Percentiles rank a stretch among this genome's conserved stretches.
phyloP scores from a whole-genome alignment of 768 basidiomycete genomes.

The Phanerodontia chrysosporium region DNA sequence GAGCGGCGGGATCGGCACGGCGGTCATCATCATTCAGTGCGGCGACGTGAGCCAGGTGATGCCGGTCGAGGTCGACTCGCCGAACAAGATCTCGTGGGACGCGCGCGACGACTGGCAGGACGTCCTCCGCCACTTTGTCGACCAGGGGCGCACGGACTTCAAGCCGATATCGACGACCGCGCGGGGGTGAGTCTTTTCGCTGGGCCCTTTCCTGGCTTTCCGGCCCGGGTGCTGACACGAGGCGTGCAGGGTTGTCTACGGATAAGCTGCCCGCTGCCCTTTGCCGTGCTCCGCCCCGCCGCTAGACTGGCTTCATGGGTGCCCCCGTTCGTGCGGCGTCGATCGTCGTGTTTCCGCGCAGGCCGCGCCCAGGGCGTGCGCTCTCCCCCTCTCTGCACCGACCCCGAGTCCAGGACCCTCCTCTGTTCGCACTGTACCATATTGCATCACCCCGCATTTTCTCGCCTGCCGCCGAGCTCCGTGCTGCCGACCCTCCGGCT shows the following conservation, averaged over 20 bases:
- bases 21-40: constrained; percentile 74
- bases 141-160: constrained; percentile 71
- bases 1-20: constrained; percentile 70
- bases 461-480: too few species aligned
- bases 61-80: constrained; percentile 83
- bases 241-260: constrained; percentile 26
- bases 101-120: constrained; percentile 66
- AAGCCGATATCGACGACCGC: constrained; percentile 77
- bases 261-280: constrained; percentile 13
- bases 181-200: constrained; percentile 54
- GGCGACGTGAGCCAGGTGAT: constrained; percentile 75
- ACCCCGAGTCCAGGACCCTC: not conserved
- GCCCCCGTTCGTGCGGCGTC: not conserved
- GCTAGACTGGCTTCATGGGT: not conserved
- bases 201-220: not conserved
- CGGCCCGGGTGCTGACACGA: constrained; percentile 3
- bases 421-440: constrained; percentile 1
- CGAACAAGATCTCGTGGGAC: constrained; percentile 75
- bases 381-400: not conserved
- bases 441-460: not conserved
- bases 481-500: not conserved
- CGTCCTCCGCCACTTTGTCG: constrained; percentile 68
- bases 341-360: not conserved
- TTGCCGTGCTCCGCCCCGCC: not conserved
- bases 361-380: not conserved